Evolutionary conservation across 352 stramenopile genomes (phyloP).

Genomic region (Aphanomyces astaci): DNA sequence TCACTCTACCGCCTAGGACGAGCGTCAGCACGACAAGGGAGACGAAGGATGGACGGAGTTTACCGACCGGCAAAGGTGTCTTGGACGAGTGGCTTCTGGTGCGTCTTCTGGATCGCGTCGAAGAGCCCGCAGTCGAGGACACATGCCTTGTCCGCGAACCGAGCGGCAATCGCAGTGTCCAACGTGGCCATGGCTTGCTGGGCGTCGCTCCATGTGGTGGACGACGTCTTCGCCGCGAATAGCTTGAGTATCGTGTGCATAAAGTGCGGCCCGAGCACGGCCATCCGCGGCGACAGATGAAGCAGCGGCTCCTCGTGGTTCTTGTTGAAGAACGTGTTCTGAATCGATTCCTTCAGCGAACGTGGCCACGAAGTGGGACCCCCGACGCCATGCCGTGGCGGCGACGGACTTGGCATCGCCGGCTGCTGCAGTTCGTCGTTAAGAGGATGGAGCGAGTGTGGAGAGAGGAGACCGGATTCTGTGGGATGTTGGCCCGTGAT

Average conservation of each 20-base stretch:
- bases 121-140: slow-evolving; percentile 83
- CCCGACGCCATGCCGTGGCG: neutral
- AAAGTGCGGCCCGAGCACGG: slow-evolving; percentile 11
- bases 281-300: slow-evolving; percentile 17
- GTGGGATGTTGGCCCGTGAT: slow-evolving; percentile 23
- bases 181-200: slow-evolving; percentile 11
- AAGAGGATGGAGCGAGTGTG: neutral
- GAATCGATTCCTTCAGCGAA: slow-evolving; percentile 20
- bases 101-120: slow-evolving; percentile 69
- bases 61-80: slow-evolving; percentile 85
- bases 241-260: slow-evolving; percentile 17
- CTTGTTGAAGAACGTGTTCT: slow-evolving; percentile 20
- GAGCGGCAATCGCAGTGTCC: slow-evolving; percentile 9
- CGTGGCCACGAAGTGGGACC: slow-evolving; percentile 4
- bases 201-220: slow-evolving; percentile 14
- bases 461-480: slow-evolving; percentile 7
- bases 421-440: neutral
- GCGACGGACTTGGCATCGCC: neutral
- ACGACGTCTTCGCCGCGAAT: slow-evolving; percentile 14
- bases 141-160: slow-evolving; percentile 71
- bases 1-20: slow-evolving; percentile 60
- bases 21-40: slow-evolving; percentile 1
- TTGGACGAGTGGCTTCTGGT: slow-evolving; percentile 73
- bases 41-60: neutral
- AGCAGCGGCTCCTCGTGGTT: slow-evolving; percentile 18